Conservation (phyloP, 805 yeast genomes). For the Starmera dryadoides region DNA sequence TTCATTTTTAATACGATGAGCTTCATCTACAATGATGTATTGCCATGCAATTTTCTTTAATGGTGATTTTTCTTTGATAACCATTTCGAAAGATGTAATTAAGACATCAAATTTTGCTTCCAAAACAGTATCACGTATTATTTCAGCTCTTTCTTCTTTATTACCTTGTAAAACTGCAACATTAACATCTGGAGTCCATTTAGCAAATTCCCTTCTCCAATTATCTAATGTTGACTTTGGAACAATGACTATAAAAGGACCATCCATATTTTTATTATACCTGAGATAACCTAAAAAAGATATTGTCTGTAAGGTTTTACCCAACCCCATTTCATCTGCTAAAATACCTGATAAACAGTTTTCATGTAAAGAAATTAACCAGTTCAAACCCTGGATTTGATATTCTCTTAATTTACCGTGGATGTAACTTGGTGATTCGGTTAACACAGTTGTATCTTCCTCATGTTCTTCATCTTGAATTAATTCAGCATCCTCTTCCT, state of each 20-base stretch:
- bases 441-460: constrained; percentile 59
- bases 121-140: constrained; percentile 53
- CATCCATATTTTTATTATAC: constrained; percentile 68
- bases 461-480: constrained; percentile 73
- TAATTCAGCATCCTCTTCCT: constrained; percentile 92
- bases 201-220: constrained; percentile 91
- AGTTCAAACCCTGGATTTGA: constrained; percentile 91
- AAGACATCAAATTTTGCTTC: constrained; percentile 83
- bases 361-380: constrained; percentile 87
- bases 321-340: constrained; percentile 98
- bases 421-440: constrained; percentile 78
- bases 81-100: constrained; percentile 90
- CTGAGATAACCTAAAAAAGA: constrained; percentile 86
- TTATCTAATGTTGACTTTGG: constrained; percentile 95
- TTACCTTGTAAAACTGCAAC: constrained; percentile 83
- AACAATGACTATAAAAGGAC: constrained; percentile 87
- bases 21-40: constrained; percentile 90
- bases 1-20: constrained; percentile 94
- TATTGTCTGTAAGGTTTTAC: constrained; percentile 92
- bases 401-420: constrained; percentile 81
- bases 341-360: constrained; percentile 85
- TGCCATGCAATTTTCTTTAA: constrained; percentile 87
- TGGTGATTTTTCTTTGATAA: constrained; percentile 76
- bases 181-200: constrained; percentile 94
- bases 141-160: constrained; percentile 65